Evolutionary conservation across 495 filamentous ascomycete species (phyloP), one percentile per base, ranked within the genome.

Genomic region (Neurospora tetraspora): DNA sequence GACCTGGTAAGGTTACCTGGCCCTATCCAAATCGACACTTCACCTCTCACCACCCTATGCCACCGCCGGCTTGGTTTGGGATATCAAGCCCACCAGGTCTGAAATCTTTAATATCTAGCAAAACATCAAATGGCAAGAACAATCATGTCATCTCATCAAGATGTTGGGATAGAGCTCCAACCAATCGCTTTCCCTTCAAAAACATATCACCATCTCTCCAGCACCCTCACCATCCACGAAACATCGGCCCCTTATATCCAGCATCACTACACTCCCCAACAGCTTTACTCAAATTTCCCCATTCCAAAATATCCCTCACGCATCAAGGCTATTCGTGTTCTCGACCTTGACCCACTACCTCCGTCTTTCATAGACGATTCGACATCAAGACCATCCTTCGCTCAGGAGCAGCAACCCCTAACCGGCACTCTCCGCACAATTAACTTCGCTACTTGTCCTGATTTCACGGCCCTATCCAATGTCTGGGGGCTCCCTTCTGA

Each of bases 381-480:
- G 7, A 5, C n/a, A 20, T 47, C n/a, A 47, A 20, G 43, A 47
- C 8, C 20, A 47, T 47, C 43, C 0, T 43, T 43, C 7, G 42
- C 42, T n/a, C 43, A 20, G n/a, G 7, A 23, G 8, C 16, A 36
- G 8, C 27, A 10, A 23, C 27, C 18, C 23, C 45, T 71, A 39
- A 31, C 45, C 5, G 69, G 72, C 45, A 12, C 38, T n/a, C 47
- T 74, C 20, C 72, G 72, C 10, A 70, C 70, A 9, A 70, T 65
- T 14, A 5, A 39, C 36, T 39, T 74, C 9, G 38, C 45, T 7
- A 31, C 45, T 16, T 31, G 12, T 8, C 69, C 37, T 9, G 3
- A 18, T 12, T 74, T 71, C 27, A 65, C 39, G 11, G 69, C 72
- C 16, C 69, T 74, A 8, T 74, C 72, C n/a, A 71, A 74, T 68